Base-by-base conservation (phyloP, 768 basidiomycete genomes). In the Boletus pseudo-olivaceus region DNA sequence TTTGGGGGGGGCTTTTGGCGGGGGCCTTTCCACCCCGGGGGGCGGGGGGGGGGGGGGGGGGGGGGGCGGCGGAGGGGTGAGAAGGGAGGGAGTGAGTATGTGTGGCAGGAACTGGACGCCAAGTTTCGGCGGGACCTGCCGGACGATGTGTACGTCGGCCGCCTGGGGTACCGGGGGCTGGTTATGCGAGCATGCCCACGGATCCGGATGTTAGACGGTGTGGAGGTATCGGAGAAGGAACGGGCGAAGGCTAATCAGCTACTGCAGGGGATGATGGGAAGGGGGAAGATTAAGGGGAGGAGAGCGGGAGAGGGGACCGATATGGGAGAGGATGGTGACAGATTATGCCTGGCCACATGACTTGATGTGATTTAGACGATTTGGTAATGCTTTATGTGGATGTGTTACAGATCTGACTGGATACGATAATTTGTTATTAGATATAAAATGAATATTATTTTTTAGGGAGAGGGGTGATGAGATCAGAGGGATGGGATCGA, bases 91-190 rank as follows among this genome's bases (percentile, higher is more conserved):
- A 23, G 35, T 20, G 58, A 62, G 39, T 62, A 59, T 53, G 72
- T 66, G 47, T 97, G 93, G 92, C 76, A 82, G 61, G 85, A 85
- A 60, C 74, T 91, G 69, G 96, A 98, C 72, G 74, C 76, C 15
- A 87, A 87, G 66, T 98, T 95, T 78, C 84, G 95, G 19, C 85
- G 88, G 66, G 87, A 90, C 59, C 79, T 99, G 46, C 95, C 96
- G 46, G 90, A 98, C 72, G 86, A 82, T 47, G 82, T 81, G 69
- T 98, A 98, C 68, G 82, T 89, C 45, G 90, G 89, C 23, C 83
- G 96, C 38, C 77, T 95, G 32, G 89, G 84, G 42, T 98, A 98
- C 73, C 86, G 96, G 42, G 93, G 93, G 38, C 76, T 94, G 52
- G 76, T 96, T 44, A 93, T 95, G 89, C 74, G 83, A 26, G 83